Evolutionary conservation across 345 rosid species (phyloP).

Genomic region (Orychophragmus violaceus): DNA sequence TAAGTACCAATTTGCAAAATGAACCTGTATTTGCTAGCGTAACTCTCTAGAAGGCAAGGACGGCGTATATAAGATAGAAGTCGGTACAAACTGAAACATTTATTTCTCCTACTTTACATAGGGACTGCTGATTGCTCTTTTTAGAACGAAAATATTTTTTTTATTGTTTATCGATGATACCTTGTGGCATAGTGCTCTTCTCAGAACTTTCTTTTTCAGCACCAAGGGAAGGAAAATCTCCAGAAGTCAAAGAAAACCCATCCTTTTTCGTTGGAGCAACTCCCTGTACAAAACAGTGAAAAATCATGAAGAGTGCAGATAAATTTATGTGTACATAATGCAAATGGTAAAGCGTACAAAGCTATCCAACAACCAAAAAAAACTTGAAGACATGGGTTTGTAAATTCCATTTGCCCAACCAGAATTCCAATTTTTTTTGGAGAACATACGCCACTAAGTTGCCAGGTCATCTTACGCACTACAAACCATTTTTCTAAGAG

Average conservation of each 20-base stretch:
- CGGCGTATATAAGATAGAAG: neutral
- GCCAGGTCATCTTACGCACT: neutral
- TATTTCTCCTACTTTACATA: neutral
- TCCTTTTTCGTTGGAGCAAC: conserved; percentile 52
- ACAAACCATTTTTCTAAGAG: conserved; percentile 1
- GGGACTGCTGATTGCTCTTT: neutral
- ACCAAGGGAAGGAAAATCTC: conserved; percentile 96
- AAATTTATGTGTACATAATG: neutral
- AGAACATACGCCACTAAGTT: neutral
- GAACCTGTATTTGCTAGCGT: conserved; percentile 1
- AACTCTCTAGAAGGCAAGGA: neutral
- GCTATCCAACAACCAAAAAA: conserved; percentile 1
- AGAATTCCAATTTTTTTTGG: neutral
- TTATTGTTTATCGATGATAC: conserved; percentile 30
- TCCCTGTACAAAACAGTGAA: conserved; percentile 51
- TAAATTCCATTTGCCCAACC: neutral
- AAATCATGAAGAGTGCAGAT: neutral
- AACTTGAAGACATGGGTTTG: neutral
- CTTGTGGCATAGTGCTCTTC: conserved; percentile 55
- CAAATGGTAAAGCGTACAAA: neutral
- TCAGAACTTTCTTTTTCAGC: conserved; percentile 64
- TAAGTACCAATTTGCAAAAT: conserved; percentile 1
- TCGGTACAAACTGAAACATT: neutral
- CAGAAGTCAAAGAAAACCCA: conserved; percentile 77
- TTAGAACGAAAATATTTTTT: neutral